phyloP scores from a whole-genome alignment of 495 filamentous ascomycete genomes.

The Penicillium odoratum region DNA sequence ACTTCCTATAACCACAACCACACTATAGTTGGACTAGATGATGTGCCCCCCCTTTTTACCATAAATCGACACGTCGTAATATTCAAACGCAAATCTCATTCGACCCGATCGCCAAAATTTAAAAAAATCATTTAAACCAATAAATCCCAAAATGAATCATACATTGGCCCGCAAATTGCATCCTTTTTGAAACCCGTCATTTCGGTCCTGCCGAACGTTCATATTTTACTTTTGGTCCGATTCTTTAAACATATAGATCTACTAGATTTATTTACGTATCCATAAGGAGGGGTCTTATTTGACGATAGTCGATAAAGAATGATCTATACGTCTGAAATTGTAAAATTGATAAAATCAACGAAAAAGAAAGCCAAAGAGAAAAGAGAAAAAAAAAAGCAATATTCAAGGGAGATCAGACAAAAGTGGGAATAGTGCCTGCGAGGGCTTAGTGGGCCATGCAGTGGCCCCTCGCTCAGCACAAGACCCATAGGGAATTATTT shows the following conservation, averaged over 20 bases:
- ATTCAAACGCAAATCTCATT: slow-evolving; percentile 4
- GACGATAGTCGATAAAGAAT: slow-evolving; percentile 3
- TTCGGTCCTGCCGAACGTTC: slow-evolving; percentile 20
- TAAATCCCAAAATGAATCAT: neutral
- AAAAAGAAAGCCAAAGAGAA: slow-evolving; percentile 10
- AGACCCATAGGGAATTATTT: slow-evolving; percentile 1
- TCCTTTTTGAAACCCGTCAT: slow-evolving; percentile 56
- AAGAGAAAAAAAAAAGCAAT: slow-evolving; percentile 11
- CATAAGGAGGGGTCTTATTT: neutral
- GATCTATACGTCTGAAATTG: neutral
- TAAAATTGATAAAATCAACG: neutral
- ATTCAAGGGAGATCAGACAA: slow-evolving; percentile 7
- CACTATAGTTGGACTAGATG: slow-evolving; percentile 2
- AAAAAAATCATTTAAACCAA: slow-evolving; percentile 9
- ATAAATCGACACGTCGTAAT: slow-evolving; percentile 32
- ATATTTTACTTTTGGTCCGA: slow-evolving; percentile 2
- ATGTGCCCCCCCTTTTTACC: slow-evolving; percentile 20
- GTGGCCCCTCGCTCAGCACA: slow-evolving; percentile 17
- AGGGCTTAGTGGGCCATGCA: slow-evolving; percentile 18
- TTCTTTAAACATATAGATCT: neutral
- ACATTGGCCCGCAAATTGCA: slow-evolving; percentile 1
- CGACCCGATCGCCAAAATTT: slow-evolving; percentile 17
- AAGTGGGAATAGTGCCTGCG: slow-evolving; percentile 15
- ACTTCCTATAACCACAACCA: slow-evolving; percentile 21
- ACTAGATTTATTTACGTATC: neutral